Evolutionary conservation across 768 basidiomycete species (phyloP), one percentile per base, ranked within the genome.

Genomic region (Phylloporus sp.): DNA sequence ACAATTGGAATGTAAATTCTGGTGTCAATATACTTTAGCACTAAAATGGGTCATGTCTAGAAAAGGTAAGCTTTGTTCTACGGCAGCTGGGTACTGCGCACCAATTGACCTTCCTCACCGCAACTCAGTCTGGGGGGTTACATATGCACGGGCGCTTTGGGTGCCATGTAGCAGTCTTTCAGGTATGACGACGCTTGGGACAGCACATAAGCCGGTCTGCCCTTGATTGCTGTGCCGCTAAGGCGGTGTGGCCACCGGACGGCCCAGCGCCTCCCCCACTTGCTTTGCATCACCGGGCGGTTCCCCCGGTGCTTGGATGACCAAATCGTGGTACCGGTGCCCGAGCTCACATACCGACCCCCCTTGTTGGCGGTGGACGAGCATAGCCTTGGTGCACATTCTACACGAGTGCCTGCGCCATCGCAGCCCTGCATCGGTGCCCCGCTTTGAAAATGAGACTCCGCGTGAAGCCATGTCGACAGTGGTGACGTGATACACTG

Each of bases 401-500:
- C n/a, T 45, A 31, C 29, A 16, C 44, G 42, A 29, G 47, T 46
- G 40, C 52, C 63, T 51, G 46, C 49, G 50, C 54, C 43, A 49
- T 52, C n/a, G 12, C 40, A 22, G 27, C 47, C 38, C 43, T 43
- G 28, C 47, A 5, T 47, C 43, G 26, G 32, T 47, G 41, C 24
- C 26, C 32, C 35, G 24, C 36, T 18, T 35, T 5, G 23, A 18
- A 29, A 35, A 61, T 55, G 22, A 40, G n/a, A 51, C 59, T 58
- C 50, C 55, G 53, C 53, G 40, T 20, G 4, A 29, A 16, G 23
- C 20, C 31, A 12, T 7, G 12, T 40, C 23, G 55, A 22, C 45
- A 32, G 6, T 32, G 47, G 49, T 59, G 24, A 64, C 59, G 64
- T 60, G 48, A 56, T 62, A 41, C 65, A 69, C 67, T 63, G 64